These are phyloP conservation scores for Spiraea crenata DNA, from an alignment of 331 rosid genomes.

Conservation along the genomic window DNA sequence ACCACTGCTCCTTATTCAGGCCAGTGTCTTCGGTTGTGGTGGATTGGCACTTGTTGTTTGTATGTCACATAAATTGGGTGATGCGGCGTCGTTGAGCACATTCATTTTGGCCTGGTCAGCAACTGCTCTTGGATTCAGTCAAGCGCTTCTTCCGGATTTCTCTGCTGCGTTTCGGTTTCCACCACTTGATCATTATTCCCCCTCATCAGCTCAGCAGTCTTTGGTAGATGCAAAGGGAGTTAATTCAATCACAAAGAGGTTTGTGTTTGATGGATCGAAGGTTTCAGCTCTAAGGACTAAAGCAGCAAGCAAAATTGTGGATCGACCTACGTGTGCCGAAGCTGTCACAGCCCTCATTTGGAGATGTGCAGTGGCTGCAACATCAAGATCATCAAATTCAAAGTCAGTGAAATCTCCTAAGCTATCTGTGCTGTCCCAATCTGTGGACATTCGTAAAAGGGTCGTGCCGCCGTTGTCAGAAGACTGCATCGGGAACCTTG, in stretches of 20 bases:
- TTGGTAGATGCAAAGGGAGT: not conserved
- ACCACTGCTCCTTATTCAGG: slow-evolving; percentile 23
- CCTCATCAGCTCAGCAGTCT: not conserved
- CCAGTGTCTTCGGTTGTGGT: slow-evolving; percentile 33
- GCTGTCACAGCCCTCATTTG: slow-evolving; percentile 35
- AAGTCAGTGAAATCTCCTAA: not conserved
- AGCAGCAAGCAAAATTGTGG: not conserved
- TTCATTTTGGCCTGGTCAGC: slow-evolving; percentile 34
- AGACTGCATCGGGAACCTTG: slow-evolving; percentile 27
- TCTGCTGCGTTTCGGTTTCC: slow-evolving; percentile 17
- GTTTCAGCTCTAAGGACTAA: slow-evolving; percentile 20
- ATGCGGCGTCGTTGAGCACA: slow-evolving; percentile 20
- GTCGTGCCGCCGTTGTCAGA: slow-evolving; percentile 28
- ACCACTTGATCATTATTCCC: not conserved
- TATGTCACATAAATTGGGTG: slow-evolving; percentile 35
- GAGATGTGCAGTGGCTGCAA: slow-evolving; percentile 26
- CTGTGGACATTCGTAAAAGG: slow-evolving; percentile 23
- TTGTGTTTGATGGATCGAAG: slow-evolving; percentile 27
- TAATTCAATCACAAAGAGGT: slow-evolving; percentile 20
- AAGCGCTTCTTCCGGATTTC: slow-evolving; percentile 15
- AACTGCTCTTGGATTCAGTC: slow-evolving; percentile 1
- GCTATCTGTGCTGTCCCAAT: not conserved
- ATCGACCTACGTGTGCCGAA: slow-evolving; percentile 27
- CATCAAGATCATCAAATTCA: slow-evolving; percentile 11
- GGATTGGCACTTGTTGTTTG: slow-evolving; percentile 33